phyloP scores from a whole-genome alignment of 768 basidiomycete species.

The Suillus fuscotomentosus region DNA sequence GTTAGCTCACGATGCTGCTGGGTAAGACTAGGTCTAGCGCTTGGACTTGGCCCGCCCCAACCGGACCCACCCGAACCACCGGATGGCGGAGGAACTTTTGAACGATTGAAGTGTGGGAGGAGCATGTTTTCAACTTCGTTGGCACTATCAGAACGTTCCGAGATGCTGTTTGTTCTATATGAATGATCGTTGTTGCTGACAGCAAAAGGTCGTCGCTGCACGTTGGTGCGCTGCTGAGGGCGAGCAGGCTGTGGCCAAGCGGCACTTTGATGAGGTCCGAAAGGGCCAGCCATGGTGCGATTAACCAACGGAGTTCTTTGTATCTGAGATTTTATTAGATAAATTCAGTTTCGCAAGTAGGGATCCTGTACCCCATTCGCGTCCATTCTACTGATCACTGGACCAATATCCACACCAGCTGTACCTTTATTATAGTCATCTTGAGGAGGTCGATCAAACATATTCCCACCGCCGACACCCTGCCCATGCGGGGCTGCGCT shows the following conservation, averaged over 20 bases:
- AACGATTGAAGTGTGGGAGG: slow-evolving; percentile 26
- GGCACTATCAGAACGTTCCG: slow-evolving; percentile 64
- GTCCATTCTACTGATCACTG: slow-evolving; percentile 66
- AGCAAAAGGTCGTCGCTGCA: slow-evolving; percentile 44
- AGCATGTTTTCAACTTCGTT: slow-evolving; percentile 74
- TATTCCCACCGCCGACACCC: slow-evolving; percentile 14
- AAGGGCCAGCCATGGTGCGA: slow-evolving; percentile 37
- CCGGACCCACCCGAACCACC: slow-evolving; percentile 34
- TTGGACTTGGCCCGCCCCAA: slow-evolving; percentile 36
- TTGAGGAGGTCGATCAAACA: slow-evolving; percentile 14
- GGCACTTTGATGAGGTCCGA: slow-evolving; percentile 32
- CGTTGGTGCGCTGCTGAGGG: slow-evolving; percentile 20
- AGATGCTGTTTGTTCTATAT: slow-evolving; percentile 44
- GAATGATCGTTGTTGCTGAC: slow-evolving; percentile 36
- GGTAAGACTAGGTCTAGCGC: slow-evolving; percentile 21
- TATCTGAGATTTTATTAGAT: slow-evolving; percentile 41
- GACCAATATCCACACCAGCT: slow-evolving; percentile 45
- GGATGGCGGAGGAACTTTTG: slow-evolving; percentile 17
- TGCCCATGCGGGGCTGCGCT: slow-evolving; percentile 19
- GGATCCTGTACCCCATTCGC: slow-evolving; percentile 47
- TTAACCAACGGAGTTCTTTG: slow-evolving; percentile 67
- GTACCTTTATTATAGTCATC: slow-evolving; percentile 21
- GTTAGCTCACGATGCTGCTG: slow-evolving; percentile 27
- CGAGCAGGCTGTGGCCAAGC: slow-evolving; percentile 26
- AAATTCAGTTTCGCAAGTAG: neutral